These are phyloP conservation scores for Heterobasidion irregulare DNA, from an alignment of 1,284 basidiomycete species.

Conservation along the genomic window DNA sequence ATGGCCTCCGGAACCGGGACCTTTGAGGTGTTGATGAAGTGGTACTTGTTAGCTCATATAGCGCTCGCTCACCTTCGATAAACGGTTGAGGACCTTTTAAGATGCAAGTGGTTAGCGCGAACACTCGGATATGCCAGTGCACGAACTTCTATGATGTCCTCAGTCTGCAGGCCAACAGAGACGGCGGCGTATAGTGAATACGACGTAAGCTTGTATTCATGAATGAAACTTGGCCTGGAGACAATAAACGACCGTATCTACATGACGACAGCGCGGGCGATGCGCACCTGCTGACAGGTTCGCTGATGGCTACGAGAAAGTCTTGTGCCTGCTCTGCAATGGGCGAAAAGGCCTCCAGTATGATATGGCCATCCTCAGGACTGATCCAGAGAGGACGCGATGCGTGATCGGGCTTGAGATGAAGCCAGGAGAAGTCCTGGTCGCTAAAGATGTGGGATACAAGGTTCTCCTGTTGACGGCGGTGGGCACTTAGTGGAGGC, in stretches of 20 bases:
- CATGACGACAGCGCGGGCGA: conserved; percentile 9
- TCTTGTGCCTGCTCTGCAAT: conserved; percentile 98
- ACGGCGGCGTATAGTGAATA: conserved; percentile 98
- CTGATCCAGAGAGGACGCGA: conserved; percentile 93
- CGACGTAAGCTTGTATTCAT: conserved; percentile 98
- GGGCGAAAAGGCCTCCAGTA: conserved; percentile 92
- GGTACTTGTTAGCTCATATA: not conserved
- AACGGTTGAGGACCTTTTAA: conserved; percentile 69
- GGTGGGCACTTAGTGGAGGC: conserved; percentile 46
- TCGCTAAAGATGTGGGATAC: conserved; percentile 75
- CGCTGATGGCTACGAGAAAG: conserved; percentile 95
- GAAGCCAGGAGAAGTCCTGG: conserved; percentile 79
- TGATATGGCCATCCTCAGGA: conserved; percentile 90
- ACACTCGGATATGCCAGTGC: conserved; percentile 6
- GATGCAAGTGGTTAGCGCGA: conserved; percentile 10
- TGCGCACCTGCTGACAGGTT: conserved; percentile 94
- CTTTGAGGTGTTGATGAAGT: conserved; percentile 27
- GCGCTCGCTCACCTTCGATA: conserved; percentile 62
- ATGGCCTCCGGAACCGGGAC: conserved; percentile 87
- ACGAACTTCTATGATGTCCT: conserved; percentile 96
- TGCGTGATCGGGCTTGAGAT: conserved; percentile 84
- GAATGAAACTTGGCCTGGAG: conserved; percentile 90
- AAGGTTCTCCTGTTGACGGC: conserved; percentile 61
- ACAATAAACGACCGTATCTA: conserved; percentile 22
- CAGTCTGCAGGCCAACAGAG: conserved; percentile 94